Percentiles rank a stretch among this genome's conserved stretches.
These are phyloP conservation scores for Fusarium illudens DNA, from an alignment of 2,329 filamentous ascomycete species.

Conservation along the genomic window DNA sequence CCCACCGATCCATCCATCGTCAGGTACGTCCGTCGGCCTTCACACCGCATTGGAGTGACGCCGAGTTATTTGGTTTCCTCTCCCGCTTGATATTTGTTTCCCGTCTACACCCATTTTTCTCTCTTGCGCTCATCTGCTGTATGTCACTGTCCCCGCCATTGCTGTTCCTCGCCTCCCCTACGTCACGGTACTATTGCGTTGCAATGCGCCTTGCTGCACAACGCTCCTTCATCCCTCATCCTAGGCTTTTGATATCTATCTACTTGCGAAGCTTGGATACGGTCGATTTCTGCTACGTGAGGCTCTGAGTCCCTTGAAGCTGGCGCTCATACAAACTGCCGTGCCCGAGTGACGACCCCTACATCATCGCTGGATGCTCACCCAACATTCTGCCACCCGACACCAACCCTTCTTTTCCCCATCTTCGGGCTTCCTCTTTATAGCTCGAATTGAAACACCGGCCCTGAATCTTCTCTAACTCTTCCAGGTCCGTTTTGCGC, in stretches of 20 bases:
- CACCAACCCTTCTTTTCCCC: not conserved
- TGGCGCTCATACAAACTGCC: not conserved
- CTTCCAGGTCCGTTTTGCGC: slow-evolving; percentile 18
- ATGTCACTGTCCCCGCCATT: slow-evolving; percentile 24
- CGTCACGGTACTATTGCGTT: slow-evolving; percentile 36
- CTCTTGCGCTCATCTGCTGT: slow-evolving; percentile 1
- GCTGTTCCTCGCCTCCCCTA: slow-evolving; percentile 29
- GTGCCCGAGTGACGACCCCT: slow-evolving; percentile 20
- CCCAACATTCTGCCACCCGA: slow-evolving; percentile 5
- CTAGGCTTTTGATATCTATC: slow-evolving; percentile 2
- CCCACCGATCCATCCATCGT: slow-evolving; percentile 2
- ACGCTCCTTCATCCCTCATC: slow-evolving; percentile 4
- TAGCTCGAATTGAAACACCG: not conserved
- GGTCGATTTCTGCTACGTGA: not conserved
- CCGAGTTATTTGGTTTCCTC: not conserved
- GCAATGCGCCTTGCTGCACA: slow-evolving; percentile 25
- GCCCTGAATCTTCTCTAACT: slow-evolving; percentile 25
- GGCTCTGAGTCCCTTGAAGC: not conserved
- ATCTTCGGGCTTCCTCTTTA: not conserved
- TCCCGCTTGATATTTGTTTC: not conserved
- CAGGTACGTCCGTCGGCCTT: slow-evolving; percentile 24
- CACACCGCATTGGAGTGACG: slow-evolving; percentile 4
- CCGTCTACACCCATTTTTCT: not conserved
- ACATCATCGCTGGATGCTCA: slow-evolving; percentile 22
- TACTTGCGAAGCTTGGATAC: not conserved